Base-by-base conservation (phyloP, 106 monocot genomes). In the Dendrobium chrysotoxum region DNA sequence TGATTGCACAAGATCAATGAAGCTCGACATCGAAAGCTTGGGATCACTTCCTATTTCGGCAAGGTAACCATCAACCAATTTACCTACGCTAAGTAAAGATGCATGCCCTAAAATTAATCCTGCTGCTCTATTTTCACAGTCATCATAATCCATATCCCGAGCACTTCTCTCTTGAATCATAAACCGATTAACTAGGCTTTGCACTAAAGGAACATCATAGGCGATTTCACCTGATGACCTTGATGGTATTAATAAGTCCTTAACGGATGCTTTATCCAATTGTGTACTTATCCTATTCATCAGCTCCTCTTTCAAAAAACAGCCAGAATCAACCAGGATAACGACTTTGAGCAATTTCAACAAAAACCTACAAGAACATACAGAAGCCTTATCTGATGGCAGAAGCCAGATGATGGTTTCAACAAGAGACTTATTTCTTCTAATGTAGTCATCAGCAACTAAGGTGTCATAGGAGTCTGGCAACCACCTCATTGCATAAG, bases 281-380 rank as follows among this genome's bases (percentile, higher is more conserved):
- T 85, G 90, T 20, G 71, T 16, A 58, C 89, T 81, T 61, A 94
- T 87, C 79, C 84, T 85, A 53, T 81, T 80, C 79, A 92, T 83
- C 53, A 96, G 64, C 30, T 94, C 89, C 80, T 96, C 90, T 57
- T 86, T 92, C 44, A 89, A n/a, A 4, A 41, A 21, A 13, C 90
- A 84, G 5, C 91, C 94, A 26, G 85, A 87, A 70, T 87, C 92
- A 7, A 94, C 86, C 81, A 96, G 71, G 21, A 92, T 72, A 53
- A 81, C 88, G 45, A 90, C 88, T 82, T 94, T 96, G 40, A 96
- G 55, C 40, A 96, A 77, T 50, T 92, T 94, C 47, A 94, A 61
- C 35, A 96, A 53, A 64, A 96, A 96, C 66, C 90, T 86, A 38
- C 96, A 96, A 16, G 92, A 94, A 83, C 92, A 90, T 23, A 88